Base-by-base conservation (phyloP, 305 asterid genomes). In the Solanum aculeatissimum region DNA sequence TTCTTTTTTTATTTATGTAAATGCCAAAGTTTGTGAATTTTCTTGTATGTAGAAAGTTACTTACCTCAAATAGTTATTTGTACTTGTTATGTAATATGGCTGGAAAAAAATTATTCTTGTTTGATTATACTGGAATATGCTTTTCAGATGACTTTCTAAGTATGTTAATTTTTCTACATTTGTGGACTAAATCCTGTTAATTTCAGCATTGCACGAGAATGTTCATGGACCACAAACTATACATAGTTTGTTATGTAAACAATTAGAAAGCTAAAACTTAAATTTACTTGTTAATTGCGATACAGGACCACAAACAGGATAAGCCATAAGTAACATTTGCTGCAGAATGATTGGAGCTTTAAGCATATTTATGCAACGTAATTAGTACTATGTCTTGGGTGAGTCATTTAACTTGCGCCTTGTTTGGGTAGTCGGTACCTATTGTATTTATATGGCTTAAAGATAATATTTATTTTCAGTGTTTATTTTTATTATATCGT, bases 281-380 rank as follows among this genome's bases (percentile, higher is more conserved):
- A 15, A 29, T n/a, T 29, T 29, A 65, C 9, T 65, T 65, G 21
- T 65, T 65, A 65, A 29, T 11, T 65, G 32, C 4, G 72, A 65
- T 65, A 65, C 42, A 65, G 72, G 72, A 65, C 72, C 72, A 65
- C 72, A 65, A 65, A 65, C 43, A 85, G 78, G 81, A 87, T 45
- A 85, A 60, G 88, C 88, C 86, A 92, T 90, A 85, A 90, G 68
- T 89, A 91, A 91, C 92, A 87, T 90, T 89, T 91, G 92, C 87
- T 65, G 85, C 88, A 62, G 89, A 68, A 87, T 77, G 57, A 86
- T 89, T 89, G 94, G 92, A 74, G 43, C 74, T 72, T 40, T 27
- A 79, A 77, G 53, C 80, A 32, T 78, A 80, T 63, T 72, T 80
- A 62, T 81, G 13, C 25, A 5, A 29, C 80, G 25, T 54, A 15